Percentiles rank a stretch among this genome's conserved stretches.
phyloP scores from a whole-genome alignment of 768 basidiomycete species.

The Rhodotorula toruloides region DNA sequence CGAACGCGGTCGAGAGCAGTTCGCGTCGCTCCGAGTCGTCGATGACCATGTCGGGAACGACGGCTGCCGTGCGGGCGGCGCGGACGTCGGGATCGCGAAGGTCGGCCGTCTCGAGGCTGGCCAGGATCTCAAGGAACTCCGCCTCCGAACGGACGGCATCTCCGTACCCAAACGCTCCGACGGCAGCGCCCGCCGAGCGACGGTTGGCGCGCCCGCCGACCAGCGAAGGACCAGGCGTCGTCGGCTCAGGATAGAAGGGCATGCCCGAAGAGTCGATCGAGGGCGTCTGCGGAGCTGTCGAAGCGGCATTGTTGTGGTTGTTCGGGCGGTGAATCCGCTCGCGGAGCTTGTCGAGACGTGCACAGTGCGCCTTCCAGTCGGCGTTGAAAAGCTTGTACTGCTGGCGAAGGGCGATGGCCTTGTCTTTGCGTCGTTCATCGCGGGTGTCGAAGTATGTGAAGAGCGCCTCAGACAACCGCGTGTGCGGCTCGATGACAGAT shows the following conservation, averaged over 20 bases:
- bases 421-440: conserved; percentile 46
- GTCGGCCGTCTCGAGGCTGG: conserved; percentile 85
- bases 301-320: background rate
- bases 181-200: conserved; percentile 28
- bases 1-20: conserved; percentile 53
- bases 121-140: conserved; percentile 95
- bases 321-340: conserved; percentile 44
- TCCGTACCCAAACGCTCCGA: conserved; percentile 48
- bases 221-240: conserved; percentile 30
- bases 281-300: conserved; percentile 29
- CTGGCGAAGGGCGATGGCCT: conserved; percentile 56
- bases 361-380: conserved; percentile 68
- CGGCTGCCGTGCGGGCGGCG: conserved; percentile 76
- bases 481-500: conserved; percentile 11
- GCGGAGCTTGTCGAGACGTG: conserved; percentile 60
- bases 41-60: conserved; percentile 84
- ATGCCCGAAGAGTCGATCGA: conserved; percentile 40
- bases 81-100: conserved; percentile 85
- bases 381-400: conserved; percentile 67
- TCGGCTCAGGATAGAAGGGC: conserved; percentile 34
- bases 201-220: conserved; percentile 43
- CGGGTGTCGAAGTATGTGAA: conserved; percentile 17
- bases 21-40: conserved; percentile 51
- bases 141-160: conserved; percentile 90
- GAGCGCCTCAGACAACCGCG: conserved; percentile 20